These are phyloP conservation scores for Emergomyces orientalis DNA, from an alignment of 2,329 filamentous ascomycete genomes.

Conservation along the genomic window DNA sequence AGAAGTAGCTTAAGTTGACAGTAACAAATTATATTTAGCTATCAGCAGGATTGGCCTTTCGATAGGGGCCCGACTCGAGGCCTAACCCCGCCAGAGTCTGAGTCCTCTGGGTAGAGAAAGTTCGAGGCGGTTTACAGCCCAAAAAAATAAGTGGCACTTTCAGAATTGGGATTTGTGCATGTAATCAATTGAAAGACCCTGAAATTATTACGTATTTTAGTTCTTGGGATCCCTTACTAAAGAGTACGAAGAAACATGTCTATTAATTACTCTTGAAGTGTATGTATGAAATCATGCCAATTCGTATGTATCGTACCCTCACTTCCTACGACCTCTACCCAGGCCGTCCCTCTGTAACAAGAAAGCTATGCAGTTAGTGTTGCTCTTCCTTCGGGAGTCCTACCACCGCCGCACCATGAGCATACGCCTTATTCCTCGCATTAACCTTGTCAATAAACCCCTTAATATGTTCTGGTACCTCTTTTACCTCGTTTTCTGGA, in stretches of 20 bases:
- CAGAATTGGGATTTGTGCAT: too few relatives aligned
- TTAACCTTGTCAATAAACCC: conserved; percentile 45
- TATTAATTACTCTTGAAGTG: not conserved
- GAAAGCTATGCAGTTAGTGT: not conserved
- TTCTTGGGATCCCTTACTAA: too few relatives aligned
- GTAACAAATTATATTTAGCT: too few relatives aligned
- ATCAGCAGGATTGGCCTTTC: too few relatives aligned
- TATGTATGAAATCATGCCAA: not conserved
- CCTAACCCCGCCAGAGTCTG: too few relatives aligned
- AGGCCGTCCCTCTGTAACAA: not conserved
- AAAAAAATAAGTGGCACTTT: too few relatives aligned
- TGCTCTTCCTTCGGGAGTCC: not conserved
- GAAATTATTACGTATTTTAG: too few relatives aligned
- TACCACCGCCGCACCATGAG: conserved; percentile 15
- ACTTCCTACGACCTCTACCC: not conserved
- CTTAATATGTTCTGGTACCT: conserved; percentile 54
- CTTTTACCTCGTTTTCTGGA: conserved; percentile 48
- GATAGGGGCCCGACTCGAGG: too few relatives aligned
- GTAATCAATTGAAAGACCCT: too few relatives aligned
- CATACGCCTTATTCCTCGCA: conserved; percentile 35
- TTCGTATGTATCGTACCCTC: not conserved
- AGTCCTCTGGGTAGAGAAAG: too few relatives aligned
- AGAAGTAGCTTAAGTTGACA: too few relatives aligned
- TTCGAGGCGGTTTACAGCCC: too few relatives aligned
- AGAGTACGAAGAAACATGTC: not conserved